A percentile compares a stretch with the other conserved stretches of the same genome.
These are phyloP conservation scores for Ophiostoma australiae DNA, from an alignment of 2,329 filamentous ascomycete genomes.

Conservation along the genomic window DNA sequence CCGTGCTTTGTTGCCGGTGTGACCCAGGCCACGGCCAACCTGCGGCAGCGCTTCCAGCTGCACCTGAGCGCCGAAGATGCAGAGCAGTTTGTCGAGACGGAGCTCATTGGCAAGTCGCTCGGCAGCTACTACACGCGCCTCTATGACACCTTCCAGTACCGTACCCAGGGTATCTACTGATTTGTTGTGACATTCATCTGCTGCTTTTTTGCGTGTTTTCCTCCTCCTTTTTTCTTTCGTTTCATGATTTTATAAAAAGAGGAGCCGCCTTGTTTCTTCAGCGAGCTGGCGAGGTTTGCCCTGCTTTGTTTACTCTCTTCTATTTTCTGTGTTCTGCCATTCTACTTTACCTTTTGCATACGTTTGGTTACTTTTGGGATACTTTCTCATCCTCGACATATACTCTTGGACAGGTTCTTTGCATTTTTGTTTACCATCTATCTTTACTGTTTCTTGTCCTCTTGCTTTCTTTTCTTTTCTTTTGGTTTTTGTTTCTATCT, in stretches of 20 bases:
- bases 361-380: slow-evolving; percentile 10
- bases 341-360: background rate
- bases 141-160: slow-evolving; percentile 84
- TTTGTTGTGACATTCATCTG: background rate
- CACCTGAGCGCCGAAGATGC: slow-evolving; percentile 79
- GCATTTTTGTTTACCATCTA: background rate
- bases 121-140: slow-evolving; percentile 84
- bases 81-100: slow-evolving; percentile 72
- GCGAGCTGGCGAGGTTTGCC: background rate
- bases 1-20: slow-evolving; percentile 74
- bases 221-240: background rate
- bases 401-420: slow-evolving; percentile 2
- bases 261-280: slow-evolving; percentile 2
- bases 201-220: background rate
- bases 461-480: background rate
- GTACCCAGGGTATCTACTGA: slow-evolving; percentile 79
- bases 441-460: background rate
- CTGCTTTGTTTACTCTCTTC: background rate
- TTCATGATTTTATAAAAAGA: background rate
- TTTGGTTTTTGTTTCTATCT: background rate
- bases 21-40: slow-evolving; percentile 61
- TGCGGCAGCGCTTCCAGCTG: slow-evolving; percentile 72
- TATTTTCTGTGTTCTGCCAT: background rate
- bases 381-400: slow-evolving; percentile 7
- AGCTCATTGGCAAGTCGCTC: slow-evolving; percentile 73